Evolutionary conservation across 2,329 filamentous ascomycete species (phyloP), one percentile per base, ranked within the genome.

Genomic region (Fusarium protoensiforme): DNA sequence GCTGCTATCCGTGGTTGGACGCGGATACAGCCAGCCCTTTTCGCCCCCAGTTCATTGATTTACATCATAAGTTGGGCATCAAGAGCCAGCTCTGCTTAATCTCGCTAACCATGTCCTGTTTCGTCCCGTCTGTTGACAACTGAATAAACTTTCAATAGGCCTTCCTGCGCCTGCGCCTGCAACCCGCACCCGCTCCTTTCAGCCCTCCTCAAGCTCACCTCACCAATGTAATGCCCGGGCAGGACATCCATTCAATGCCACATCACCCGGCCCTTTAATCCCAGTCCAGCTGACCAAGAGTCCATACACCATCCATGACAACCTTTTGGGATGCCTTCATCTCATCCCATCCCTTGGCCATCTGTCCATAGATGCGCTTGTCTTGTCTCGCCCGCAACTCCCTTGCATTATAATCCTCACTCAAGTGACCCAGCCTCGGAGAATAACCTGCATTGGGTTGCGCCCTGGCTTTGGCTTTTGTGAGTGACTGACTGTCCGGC

Each of bases 11-110:
- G 46, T 63, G 46, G 46, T 61, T 60, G 61, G 63, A 36, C 54
- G 33, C 43, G 41, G 41, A 51, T 29, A 51, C 53, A 39, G 39
- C 62, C 62, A 65, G 56, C 62, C 62, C 41, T 33, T 54, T 36
- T 48, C 39, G 63, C 57, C 71, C 60, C 64, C 46, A 72, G 61
- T 71, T 59, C 69, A 74, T 74, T 74, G 71, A 74, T 74, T 74
- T 74, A 74, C 59, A 74, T 43, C 31, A 66, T 41, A 35, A 39
- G 65, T 57, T 66, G 61, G 48, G 61, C 46, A 61, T 72, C 61
- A 31, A 48, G 7, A 39, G 51, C 27, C 31, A 29, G 54, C 33
- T 58, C 24, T 64, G 48, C 38, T 41, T 38, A 54, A 74, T 62
- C 48, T 64, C 56, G 46, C 63, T 66, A 69, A 64, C 35, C 11